phyloP scores from a whole-genome alignment of 148 eudicot species.

The Vaccinium vitisidaea region DNA sequence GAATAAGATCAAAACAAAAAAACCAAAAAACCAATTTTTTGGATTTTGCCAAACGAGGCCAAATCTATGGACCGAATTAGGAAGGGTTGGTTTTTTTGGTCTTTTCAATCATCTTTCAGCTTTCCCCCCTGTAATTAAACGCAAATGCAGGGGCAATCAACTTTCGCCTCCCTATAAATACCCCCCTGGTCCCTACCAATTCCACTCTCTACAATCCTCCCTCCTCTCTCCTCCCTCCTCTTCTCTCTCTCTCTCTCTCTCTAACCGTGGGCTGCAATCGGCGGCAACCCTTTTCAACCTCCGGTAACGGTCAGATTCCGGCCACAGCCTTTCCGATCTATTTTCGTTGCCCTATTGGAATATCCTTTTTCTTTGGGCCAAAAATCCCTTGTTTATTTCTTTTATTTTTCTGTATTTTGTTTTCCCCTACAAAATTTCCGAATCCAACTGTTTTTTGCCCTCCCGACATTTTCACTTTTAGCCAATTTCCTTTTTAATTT shows the following conservation, averaged over 20 bases:
- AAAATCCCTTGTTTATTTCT: not conserved
- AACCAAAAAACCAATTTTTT: too few species aligned
- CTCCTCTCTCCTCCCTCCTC: not conserved
- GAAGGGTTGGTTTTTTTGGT: not conserved
- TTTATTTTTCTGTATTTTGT: not conserved
- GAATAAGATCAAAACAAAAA: too few species aligned
- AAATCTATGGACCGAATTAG: not conserved
- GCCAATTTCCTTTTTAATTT: not conserved
- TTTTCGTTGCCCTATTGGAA: not conserved
- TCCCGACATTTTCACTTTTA: not conserved
- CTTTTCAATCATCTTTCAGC: not conserved
- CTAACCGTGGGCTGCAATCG: not conserved
- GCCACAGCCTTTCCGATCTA: constrained; percentile 5
- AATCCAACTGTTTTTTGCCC: not conserved
- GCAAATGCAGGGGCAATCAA: constrained; percentile 3
- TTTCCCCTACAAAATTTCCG: not conserved
- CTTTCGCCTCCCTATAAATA: constrained; percentile 14
- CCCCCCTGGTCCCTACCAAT: not conserved
- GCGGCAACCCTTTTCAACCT: not conserved
- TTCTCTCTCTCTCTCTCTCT: not conserved
- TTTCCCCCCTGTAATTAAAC: constrained; percentile 13
- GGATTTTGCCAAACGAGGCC: too few species aligned
- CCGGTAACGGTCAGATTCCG: constrained; percentile 15
- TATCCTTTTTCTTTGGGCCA: not conserved
- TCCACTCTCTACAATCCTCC: not conserved